Evolutionary conservation across 202 grass and related monocot genomes (phyloP).

Genomic region (Setaria italica): DNA sequence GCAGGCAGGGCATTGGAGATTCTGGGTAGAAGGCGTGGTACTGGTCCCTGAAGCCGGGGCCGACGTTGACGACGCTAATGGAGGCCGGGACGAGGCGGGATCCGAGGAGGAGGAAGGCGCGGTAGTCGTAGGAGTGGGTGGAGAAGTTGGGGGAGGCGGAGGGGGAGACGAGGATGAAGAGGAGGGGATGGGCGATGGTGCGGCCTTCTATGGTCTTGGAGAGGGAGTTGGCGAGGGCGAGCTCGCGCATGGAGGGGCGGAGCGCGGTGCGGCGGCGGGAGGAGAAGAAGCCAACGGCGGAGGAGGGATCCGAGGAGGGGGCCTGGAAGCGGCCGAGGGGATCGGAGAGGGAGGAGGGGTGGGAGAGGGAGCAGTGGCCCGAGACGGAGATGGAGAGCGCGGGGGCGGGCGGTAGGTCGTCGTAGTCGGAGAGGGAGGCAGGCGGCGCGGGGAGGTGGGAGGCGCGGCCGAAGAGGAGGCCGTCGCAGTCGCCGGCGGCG

Average conservation of each 20-base stretch:
- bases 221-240: conserved; percentile 61
- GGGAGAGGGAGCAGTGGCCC: conserved; percentile 50
- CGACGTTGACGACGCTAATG: conserved; percentile 62
- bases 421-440: conserved; percentile 63
- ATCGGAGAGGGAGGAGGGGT: conserved; percentile 49
- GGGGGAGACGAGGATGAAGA: conserved; percentile 73
- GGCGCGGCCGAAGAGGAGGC: conserved; percentile 73
- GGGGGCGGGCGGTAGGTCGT: conserved; percentile 41
- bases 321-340: conserved; percentile 44
- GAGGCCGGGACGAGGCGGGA: conserved; percentile 62
- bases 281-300: conserved; percentile 76
- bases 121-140: conserved; percentile 78
- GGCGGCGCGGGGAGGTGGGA: conserved; percentile 49
- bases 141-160: conserved; percentile 56
- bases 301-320: not conserved
- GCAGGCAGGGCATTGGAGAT: conserved; percentile 58
- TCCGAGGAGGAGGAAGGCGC: conserved; percentile 58
- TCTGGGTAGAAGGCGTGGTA: conserved; percentile 65
- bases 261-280: conserved; percentile 64
- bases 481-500: conserved; percentile 63
- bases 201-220: conserved; percentile 40
- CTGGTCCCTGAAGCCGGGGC: conserved; percentile 68
- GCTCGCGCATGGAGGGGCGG: conserved; percentile 77
- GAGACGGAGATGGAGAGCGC: conserved; percentile 55
- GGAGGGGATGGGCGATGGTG: conserved; percentile 46